Evolutionary conservation across 345 rosid genomes (phyloP), one percentile per base, ranked within the genome.

Genomic region (Boechera stricta): DNA sequence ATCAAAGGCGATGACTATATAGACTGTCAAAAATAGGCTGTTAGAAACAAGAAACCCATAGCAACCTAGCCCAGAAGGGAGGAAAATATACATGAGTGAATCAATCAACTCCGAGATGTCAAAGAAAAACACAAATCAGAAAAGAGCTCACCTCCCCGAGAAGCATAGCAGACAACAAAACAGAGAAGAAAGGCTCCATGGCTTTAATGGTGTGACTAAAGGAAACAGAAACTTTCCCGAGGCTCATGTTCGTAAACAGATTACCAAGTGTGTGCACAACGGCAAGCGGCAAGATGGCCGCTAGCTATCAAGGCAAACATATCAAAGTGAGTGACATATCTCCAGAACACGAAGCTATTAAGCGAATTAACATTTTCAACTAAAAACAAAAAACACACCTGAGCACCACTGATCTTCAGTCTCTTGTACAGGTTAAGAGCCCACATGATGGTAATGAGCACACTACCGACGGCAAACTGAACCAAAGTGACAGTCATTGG

Each of bases 191-290:
- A n/a, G 99, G 99, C 82, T 95, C 99, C 92, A 83, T 88, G 45
- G 99, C 99, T 85, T 95, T 95, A 81, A 96, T 90, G 3, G 99
- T 96, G 84, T 96, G 98, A 77, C 98, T 96, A 78, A 96, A 96
- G 6, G 99, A 96, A 85, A 96, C 98, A 38, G 98, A 91, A 72
- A 96, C 99, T 87, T 93, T 95, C 44, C 99, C 99, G 0, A 95
- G 96, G 73, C 99, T 93, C 98, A 93, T 91, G 77, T 95, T 96
- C 39, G 98, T 90, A 82, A 96, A 96, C 21, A 96, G 90, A 77
- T 91, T 96, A 38, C 99, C 98, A 72, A 93, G 85, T 0, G 87
- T 83, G 78, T 96, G 99, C 64, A 91, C 96, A 79, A 86, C 70
- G 7, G 99, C 99, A 71, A 96, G 86, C 4, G 99, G 99, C 72